Conservation (phyloP, 2,329 filamentous ascomycete species). For the Arthroderma uncinatum region DNA sequence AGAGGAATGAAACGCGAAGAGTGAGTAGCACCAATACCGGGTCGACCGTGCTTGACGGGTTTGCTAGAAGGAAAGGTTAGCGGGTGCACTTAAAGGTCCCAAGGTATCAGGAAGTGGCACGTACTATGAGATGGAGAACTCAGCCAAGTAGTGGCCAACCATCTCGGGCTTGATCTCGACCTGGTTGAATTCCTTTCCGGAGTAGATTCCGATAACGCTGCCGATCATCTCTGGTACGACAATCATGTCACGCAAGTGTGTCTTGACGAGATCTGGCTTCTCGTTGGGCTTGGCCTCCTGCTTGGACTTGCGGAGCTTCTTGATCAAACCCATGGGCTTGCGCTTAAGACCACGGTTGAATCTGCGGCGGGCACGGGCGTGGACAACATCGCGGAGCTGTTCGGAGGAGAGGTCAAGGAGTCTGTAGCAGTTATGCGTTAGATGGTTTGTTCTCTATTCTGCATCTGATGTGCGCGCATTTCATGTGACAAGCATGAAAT, state of each 20-base stretch:
- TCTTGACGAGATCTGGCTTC: slow-evolving; percentile 99
- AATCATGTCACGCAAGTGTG: slow-evolving; percentile 99
- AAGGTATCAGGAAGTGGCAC: slow-evolving; percentile 33
- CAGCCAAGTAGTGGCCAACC: slow-evolving; percentile 98
- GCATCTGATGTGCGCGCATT: background rate
- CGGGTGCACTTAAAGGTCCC: background rate
- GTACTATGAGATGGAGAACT: slow-evolving; percentile 99
- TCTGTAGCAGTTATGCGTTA: slow-evolving; percentile 44
- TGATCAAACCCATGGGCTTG: slow-evolving; percentile 99
- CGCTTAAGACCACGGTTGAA: slow-evolving; percentile 99
- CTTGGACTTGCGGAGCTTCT: slow-evolving; percentile 99
- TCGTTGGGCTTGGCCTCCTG: slow-evolving; percentile 98
- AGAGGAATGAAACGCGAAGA: slow-evolving; percentile 99
- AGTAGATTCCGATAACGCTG: slow-evolving; percentile 97
- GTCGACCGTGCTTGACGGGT: slow-evolving; percentile 99
- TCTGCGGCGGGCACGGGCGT: slow-evolving; percentile 93
- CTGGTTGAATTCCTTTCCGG: slow-evolving; percentile 99
- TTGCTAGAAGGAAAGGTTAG: slow-evolving; percentile 49
- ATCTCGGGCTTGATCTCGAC: slow-evolving; percentile 99
- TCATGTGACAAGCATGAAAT: background rate
- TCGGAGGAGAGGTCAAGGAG: slow-evolving; percentile 98
- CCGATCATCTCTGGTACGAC: slow-evolving; percentile 99
- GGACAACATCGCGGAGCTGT: slow-evolving; percentile 97
- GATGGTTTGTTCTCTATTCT: slow-evolving; percentile 1
- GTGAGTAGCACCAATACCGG: slow-evolving; percentile 99